Percentiles rank a stretch among this genome's conserved stretches.
Conservation (phyloP, 352 stramenopile genomes). For the Phytophthora pisi region DNA sequence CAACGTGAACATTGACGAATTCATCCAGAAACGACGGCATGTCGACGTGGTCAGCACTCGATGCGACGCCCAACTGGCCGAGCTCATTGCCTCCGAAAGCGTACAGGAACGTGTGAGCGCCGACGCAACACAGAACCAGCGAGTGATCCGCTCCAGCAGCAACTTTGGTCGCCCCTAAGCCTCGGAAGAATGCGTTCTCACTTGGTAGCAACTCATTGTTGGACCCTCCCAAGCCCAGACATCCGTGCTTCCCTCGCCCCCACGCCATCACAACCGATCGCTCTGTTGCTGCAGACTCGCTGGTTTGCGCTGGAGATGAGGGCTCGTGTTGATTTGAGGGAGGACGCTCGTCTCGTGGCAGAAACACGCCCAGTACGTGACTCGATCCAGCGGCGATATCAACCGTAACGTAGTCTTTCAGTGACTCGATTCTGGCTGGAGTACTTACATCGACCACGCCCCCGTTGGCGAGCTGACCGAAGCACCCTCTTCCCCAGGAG, state of each 20-base stretch:
- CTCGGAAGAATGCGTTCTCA: conserved; percentile 69
- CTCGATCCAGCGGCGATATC: conserved; percentile 55
- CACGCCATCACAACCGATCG: conserved; percentile 60
- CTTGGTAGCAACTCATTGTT: conserved; percentile 32
- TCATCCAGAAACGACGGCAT: conserved; percentile 71
- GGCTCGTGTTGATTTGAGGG: conserved; percentile 2
- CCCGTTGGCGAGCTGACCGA: conserved; percentile 69
- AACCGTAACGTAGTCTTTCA: conserved; percentile 38
- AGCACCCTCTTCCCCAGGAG: conserved; percentile 62
- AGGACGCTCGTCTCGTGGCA: conserved; percentile 5
- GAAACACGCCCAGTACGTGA: conserved; percentile 59
- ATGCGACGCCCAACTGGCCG: conserved; percentile 66
- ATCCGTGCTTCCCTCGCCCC: conserved; percentile 46
- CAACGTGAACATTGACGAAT: conserved; percentile 43
- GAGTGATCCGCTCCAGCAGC: conserved; percentile 70
- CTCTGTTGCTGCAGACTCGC: conserved; percentile 12
- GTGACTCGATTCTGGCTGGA: conserved; percentile 37
- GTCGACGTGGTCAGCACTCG: conserved; percentile 38
- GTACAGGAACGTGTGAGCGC: conserved; percentile 59
- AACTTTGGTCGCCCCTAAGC: conserved; percentile 47
- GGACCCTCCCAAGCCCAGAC: conserved; percentile 61
- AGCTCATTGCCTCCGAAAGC: conserved; percentile 72
- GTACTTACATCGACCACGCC: conserved; percentile 1
- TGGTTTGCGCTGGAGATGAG: background rate
- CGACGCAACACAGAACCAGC: conserved; percentile 56